phyloP scores from a whole-genome alignment of 2,329 filamentous ascomycete genomes.

The Chalaropsis ovoidea region DNA sequence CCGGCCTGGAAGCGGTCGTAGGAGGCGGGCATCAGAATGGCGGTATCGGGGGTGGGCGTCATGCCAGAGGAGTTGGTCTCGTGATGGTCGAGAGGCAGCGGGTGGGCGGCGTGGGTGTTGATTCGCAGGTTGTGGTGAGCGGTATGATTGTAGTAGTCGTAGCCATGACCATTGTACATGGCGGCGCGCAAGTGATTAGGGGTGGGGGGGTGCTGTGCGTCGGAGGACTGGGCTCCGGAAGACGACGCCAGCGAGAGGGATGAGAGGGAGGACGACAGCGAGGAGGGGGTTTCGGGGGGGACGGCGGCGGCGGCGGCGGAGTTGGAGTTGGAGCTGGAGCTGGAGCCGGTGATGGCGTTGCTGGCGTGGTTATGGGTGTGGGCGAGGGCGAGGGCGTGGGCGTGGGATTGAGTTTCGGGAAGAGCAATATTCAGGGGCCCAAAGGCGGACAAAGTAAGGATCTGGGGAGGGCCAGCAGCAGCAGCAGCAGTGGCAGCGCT shows the following conservation, averaged over 20 bases:
- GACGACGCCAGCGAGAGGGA: background rate
- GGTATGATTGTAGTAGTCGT: constrained; percentile 22
- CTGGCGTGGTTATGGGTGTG: background rate
- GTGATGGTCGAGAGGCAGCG: constrained; percentile 17
- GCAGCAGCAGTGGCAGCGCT: constrained; percentile 12
- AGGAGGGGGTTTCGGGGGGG: background rate
- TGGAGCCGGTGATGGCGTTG: background rate
- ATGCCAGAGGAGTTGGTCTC: constrained; percentile 17
- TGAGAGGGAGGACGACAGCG: background rate
- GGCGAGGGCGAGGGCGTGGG: background rate
- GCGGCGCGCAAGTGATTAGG: constrained; percentile 12
- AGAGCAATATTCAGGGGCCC: constrained; percentile 15
- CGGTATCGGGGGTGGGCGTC: constrained; percentile 24
- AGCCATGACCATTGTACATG: constrained; percentile 24
- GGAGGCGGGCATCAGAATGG: constrained; percentile 24
- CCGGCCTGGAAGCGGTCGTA: constrained; percentile 21
- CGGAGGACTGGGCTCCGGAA: background rate
- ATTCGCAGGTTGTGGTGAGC: constrained; percentile 22
- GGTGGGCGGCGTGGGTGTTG: constrained; percentile 21
- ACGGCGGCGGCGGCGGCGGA: background rate
- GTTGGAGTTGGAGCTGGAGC: background rate
- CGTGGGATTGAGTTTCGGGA: constrained; percentile 6
- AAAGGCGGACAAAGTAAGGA: constrained; percentile 16
- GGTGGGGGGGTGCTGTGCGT: background rate
- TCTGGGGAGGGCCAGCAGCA: constrained; percentile 12